Evolutionary conservation across 768 basidiomycete species (phyloP).

Genomic region (Termitomyces sp.): DNA sequence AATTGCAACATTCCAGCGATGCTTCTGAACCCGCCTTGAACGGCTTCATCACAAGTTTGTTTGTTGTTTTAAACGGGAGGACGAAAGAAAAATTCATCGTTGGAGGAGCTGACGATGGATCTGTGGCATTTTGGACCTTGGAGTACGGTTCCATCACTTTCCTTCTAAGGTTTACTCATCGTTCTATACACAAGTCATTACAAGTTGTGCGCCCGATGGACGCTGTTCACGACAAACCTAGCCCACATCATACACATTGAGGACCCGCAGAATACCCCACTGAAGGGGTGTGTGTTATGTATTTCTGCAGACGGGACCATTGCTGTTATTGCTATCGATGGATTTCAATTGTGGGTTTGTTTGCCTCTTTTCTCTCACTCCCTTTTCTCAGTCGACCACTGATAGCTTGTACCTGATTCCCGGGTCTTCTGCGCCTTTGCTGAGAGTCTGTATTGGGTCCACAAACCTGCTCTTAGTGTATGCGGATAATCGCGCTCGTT

Average conservation of each 20-base stretch:
- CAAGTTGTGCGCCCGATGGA: conserved; percentile 65
- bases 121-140: conserved; percentile 66
- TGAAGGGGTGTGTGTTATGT: conserved; percentile 68
- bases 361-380: background rate
- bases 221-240: conserved; percentile 65
- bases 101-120: conserved; percentile 76
- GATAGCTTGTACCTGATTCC: conserved; percentile 76
- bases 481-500: conserved; percentile 64
- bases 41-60: conserved; percentile 44
- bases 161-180: background rate
- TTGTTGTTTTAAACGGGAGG: conserved; percentile 48
- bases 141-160: conserved; percentile 36
- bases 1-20: conserved; percentile 22
- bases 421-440: conserved; percentile 65
- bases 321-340: conserved; percentile 69
- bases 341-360: conserved; percentile 66
- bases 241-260: conserved; percentile 49
- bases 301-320: conserved; percentile 77
- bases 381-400: background rate
- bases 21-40: conserved; percentile 41
- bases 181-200: conserved; percentile 41
- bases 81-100: conserved; percentile 60
- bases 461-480: conserved; percentile 76
- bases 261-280: conserved; percentile 43
- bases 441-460: conserved; percentile 55